Conservation (phyloP, 345 rosid genomes). For the Gossypium rotundifolium region DNA sequence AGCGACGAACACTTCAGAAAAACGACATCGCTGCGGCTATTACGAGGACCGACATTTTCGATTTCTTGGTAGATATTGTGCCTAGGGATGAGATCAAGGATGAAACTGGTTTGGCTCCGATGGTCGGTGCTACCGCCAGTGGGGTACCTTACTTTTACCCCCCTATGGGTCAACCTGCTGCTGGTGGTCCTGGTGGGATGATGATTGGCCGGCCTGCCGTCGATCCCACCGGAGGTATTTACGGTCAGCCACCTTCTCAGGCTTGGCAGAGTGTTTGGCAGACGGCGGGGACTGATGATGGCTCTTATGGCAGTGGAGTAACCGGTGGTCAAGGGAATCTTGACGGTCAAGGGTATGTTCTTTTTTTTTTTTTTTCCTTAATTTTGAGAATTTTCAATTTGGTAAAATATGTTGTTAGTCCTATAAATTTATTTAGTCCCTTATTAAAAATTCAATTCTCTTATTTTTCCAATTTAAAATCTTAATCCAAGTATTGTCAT, state of each 20-base stretch:
- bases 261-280: constrained; percentile 97
- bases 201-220: constrained; percentile 86
- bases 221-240: constrained; percentile 60
- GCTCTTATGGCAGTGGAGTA: constrained; percentile 54
- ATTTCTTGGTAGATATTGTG: constrained; percentile 82
- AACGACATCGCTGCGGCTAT: constrained; percentile 94
- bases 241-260: constrained; percentile 80
- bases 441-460: no score
- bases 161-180: constrained; percentile 72
- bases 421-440: no score
- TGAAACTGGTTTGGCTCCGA: constrained; percentile 49
- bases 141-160: constrained; percentile 90
- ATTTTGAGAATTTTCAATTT: not conserved
- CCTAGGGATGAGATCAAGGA: constrained; percentile 91
- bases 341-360: constrained; percentile 43
- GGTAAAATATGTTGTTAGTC: no score
- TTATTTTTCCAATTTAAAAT: no score
- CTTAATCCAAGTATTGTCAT: no score
- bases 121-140: constrained; percentile 60
- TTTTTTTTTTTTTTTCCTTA: not conserved
- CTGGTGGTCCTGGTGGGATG: constrained; percentile 59
- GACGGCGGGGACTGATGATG: constrained; percentile 57
- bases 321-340: constrained; percentile 64
- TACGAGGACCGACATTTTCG: constrained; percentile 84
- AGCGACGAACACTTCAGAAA: constrained; percentile 88